These are phyloP conservation scores for Rhodotorula sp. DNA, from an alignment of 1,284 basidiomycete species.

Conservation along the genomic window DNA sequence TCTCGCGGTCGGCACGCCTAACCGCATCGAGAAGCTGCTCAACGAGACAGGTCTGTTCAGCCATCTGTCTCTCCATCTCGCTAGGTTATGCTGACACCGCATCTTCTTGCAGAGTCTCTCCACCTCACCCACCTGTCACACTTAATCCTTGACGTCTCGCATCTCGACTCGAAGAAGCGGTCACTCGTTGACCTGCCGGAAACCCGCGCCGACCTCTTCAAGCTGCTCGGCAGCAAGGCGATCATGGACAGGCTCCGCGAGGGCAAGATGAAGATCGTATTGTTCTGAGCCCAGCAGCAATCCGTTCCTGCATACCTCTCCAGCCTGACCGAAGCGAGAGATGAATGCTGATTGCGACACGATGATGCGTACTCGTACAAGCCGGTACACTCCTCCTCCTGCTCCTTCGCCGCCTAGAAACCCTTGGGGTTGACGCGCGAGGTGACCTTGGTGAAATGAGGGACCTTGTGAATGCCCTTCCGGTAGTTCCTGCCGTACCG, in stretches of 20 bases:
- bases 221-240: constrained; percentile 61
- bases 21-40: constrained; percentile 73
- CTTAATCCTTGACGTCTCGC: constrained; percentile 69
- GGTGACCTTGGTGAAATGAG: constrained; percentile 61
- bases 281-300: constrained; percentile 12
- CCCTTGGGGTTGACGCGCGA: constrained; percentile 81
- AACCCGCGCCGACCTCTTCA: constrained; percentile 75
- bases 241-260: constrained; percentile 63
- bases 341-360: background rate
- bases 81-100: constrained; percentile 10
- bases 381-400: background rate
- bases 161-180: constrained; percentile 67
- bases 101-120: constrained; percentile 60
- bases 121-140: constrained; percentile 70
- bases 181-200: constrained; percentile 75
- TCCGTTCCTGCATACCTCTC: background rate
- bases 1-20: constrained; percentile 76
- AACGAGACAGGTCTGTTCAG: constrained; percentile 69
- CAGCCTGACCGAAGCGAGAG: background rate
- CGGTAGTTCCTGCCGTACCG: constrained; percentile 71
- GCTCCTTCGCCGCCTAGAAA: constrained; percentile 59
- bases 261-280: constrained; percentile 69
- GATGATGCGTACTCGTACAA: constrained; percentile 2
- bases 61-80: background rate
- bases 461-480: constrained; percentile 91